Base-by-base conservation (phyloP, 176 grass and related monocot species). In the Zoysia pacifica region DNA sequence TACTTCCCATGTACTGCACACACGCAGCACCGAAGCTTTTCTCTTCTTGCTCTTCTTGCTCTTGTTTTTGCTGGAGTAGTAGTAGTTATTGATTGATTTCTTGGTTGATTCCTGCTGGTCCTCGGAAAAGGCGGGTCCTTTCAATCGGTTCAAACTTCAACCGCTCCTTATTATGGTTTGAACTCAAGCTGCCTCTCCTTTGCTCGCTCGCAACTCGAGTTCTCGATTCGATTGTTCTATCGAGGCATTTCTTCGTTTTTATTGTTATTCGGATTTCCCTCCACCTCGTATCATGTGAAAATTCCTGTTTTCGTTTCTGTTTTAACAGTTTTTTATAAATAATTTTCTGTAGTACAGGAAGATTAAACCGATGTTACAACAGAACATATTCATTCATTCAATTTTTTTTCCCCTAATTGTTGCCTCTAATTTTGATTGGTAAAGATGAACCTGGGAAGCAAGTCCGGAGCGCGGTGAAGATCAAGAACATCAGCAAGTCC, bases 401-500 rank as follows among this genome's bases (percentile, higher is more conserved):
- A 2, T 52, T 43, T 28, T 43, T 14, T 28, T 28, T n/a, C n/a
- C 28, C 28, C 28, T 28, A 28, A 68, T 55, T 7, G 9, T 28
- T 49, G 5, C 39, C 3, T 79, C 15, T 35, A 10, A 43, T 84
- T 79, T 66, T 92, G 35, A 74, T 53, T 68, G 49, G 45, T 73
- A 54, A 72, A 99, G 96, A 95, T 90, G 96, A 93, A 69, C 88
- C 97, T 7, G 97, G 97, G 16, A 96, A 99, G 76, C 97, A 99
- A 62, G 97, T 90, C 38, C 81, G 86, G 62, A 99, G 97, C 81
- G 93, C 97, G 6, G 84, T 99, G 9, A 93, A 74, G 82, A 99
- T 99, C 66, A 99, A 96, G 90, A 99, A 99, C 84, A 88, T 88
- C 71, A 95, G 93, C 93, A 99, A 96, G 80, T 95, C 97, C 3